Percentiles rank a stretch among this genome's conserved stretches.
Conservation (phyloP, 192 early-diverging fungal genomes). For the Oehlia diaphana region DNA sequence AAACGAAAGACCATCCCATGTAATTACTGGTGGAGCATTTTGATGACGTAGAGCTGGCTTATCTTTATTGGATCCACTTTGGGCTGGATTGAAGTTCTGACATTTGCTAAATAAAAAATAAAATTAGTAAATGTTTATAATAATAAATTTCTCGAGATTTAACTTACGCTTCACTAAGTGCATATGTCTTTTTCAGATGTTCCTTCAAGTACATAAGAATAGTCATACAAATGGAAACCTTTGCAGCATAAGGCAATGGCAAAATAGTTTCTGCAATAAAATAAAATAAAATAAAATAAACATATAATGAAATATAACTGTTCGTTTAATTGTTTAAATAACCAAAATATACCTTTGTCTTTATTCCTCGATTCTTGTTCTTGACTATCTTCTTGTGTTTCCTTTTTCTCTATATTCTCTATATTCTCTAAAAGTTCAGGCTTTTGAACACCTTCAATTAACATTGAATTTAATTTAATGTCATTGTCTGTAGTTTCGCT, state of each 20-base stretch:
- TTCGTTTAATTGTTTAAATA: neutral
- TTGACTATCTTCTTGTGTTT: conserved; percentile 1
- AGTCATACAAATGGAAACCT: conserved; percentile 58
- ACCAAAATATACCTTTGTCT: conserved; percentile 5
- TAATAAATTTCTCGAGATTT: neutral
- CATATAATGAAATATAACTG: neutral
- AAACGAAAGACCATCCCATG: conserved; percentile 46
- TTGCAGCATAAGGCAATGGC: conserved; percentile 38
- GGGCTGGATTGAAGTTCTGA: conserved; percentile 47
- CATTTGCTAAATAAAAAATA: conserved; percentile 34
- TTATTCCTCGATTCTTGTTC: neutral
- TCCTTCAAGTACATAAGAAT: conserved; percentile 64
- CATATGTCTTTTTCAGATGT: conserved; percentile 61
- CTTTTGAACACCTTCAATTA: neutral
- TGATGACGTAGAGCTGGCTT: conserved; percentile 54
- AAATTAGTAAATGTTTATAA: neutral
- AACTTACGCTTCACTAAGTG: conserved; percentile 47
- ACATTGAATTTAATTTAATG: neutral
- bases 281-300: conserved; percentile 20
- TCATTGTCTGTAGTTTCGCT: neutral
- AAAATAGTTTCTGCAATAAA: conserved; percentile 20
- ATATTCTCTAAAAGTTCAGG: neutral
- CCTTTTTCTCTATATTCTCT: neutral
- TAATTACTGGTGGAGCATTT: conserved; percentile 31
- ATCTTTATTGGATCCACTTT: conserved; percentile 51